Evolutionary conservation across 306 rosid genomes (phyloP), one percentile per base, ranked within the genome.

Genomic region (Crotalaria pallida): DNA sequence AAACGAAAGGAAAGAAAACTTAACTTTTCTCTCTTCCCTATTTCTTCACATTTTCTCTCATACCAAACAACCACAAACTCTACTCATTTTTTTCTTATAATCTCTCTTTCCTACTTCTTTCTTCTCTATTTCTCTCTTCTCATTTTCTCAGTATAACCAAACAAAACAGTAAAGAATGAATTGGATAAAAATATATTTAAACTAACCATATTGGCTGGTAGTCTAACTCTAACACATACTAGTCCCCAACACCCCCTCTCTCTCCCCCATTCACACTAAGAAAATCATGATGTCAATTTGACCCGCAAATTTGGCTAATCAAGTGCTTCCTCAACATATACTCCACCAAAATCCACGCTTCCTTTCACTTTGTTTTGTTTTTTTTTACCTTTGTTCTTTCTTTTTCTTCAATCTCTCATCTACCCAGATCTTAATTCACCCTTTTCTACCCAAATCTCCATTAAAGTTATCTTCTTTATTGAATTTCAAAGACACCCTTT

Each of bases 281-380:
- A 47, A 34, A 4, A 6, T 65, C 69, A 74, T 62, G 43, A 74
- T 64, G 33, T 59, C 43, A 41, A 58, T 57, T 75, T 66, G 72
- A 58, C 76, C 78, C 78, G 81, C 78, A 71, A 81, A 71, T 81
- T 76, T 59, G 67, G 78, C 68, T 76, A 60, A 65, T 81, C 75
- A 81, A 66, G 60, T 74, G 50, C 26, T 1, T 27, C 47, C 51
- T 16, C 52, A 75, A 53, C 67, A 12, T 67, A 11, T 24, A 50
- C 68, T 13, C 31, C 61, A 44, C 67, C 18, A 27, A 77, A 43
- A 60, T 59, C 34, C 74, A 21, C 73, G 50, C 48, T 75, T 51
- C 61, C 31, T 24, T 61, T 44, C 26, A 13, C 67, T 49, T 58
- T 45, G 23, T 21, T 45, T 27, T 6, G 5, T 6, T 0, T 3